Evolutionary conservation across 2,329 filamentous ascomycete genomes (phyloP).

Genomic region (Ophiostoma tasmaniense): DNA sequence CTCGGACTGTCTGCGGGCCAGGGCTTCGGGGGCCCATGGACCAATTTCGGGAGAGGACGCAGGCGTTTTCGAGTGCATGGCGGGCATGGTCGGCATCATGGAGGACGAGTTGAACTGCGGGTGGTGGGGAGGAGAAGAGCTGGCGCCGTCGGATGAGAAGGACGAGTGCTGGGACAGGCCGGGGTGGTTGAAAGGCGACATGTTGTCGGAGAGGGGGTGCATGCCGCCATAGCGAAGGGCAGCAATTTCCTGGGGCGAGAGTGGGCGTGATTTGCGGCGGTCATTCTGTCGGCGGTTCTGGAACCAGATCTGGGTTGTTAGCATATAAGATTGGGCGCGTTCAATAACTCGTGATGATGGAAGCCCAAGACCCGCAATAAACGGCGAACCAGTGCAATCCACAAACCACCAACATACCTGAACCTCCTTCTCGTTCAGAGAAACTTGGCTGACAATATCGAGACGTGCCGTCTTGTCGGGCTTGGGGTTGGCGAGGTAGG

Average conservation of each 20-base stretch:
- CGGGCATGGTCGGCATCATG: constrained; percentile 2
- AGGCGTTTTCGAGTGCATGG: constrained; percentile 20
- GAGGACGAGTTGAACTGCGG: constrained; percentile 14
- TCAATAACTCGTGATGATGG: neutral
- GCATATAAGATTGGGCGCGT: neutral
- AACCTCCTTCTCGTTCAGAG: constrained; percentile 89
- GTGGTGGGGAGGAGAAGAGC: constrained; percentile 19
- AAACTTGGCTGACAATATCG: constrained; percentile 75
- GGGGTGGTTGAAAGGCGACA: constrained; percentile 22
- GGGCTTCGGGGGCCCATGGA: constrained; percentile 20
- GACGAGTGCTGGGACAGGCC: constrained; percentile 16
- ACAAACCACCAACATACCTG: constrained; percentile 55
- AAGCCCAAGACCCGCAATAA: too few relatives aligned
- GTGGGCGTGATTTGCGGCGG: constrained; percentile 75
- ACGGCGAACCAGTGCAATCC: neutral
- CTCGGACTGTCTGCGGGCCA: constrained; percentile 15
- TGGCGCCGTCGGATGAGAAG: constrained; percentile 17
- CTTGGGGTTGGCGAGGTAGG: constrained; percentile 78
- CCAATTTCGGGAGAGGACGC: constrained; percentile 22
- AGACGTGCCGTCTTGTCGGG: constrained; percentile 84
- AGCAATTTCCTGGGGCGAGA: constrained; percentile 68
- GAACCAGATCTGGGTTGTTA: constrained; percentile 74
- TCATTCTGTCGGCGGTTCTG: constrained; percentile 87
- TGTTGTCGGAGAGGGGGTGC: constrained; percentile 41
- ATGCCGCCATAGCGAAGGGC: constrained; percentile 49